A percentile compares a stretch with the other conserved stretches of the same genome.
Conservation (phyloP, 495 filamentous ascomycete genomes). For the Talaromyces nanjingensis region DNA sequence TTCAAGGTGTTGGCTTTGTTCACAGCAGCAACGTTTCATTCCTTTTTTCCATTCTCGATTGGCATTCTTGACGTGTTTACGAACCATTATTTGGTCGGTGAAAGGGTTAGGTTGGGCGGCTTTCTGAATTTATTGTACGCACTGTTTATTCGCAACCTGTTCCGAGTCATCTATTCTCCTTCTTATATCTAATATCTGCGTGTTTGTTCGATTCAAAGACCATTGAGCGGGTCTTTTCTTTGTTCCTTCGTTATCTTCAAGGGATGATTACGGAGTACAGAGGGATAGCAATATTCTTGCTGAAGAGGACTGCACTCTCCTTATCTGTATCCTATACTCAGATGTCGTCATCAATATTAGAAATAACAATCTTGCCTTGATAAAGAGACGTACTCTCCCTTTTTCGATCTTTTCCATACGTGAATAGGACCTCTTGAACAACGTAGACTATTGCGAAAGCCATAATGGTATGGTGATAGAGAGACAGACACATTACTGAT, state of each 20-base stretch:
- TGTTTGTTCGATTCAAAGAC: background rate
- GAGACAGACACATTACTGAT: too few species aligned
- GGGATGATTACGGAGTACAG: background rate
- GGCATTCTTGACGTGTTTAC: background rate
- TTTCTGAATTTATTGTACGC: background rate
- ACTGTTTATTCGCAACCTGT: background rate
- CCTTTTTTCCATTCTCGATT: background rate
- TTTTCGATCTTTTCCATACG: background rate
- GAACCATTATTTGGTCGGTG: background rate
- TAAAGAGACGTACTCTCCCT: background rate
- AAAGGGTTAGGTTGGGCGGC: background rate
- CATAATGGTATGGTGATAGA: too few species aligned
- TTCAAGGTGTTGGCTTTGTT: background rate
- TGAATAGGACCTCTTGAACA: background rate
- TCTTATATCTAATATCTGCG: background rate
- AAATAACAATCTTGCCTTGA: background rate
- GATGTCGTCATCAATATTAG: background rate
- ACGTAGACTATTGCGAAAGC: too few species aligned
- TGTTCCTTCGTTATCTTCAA: background rate
- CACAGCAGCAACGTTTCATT: background rate
- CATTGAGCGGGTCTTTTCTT: background rate
- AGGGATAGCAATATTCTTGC: background rate
- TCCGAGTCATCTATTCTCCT: background rate
- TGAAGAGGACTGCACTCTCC: background rate
- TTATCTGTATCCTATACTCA: background rate